Evolutionary conservation across 2,329 filamentous ascomycete genomes (phyloP), one percentile per base, ranked within the genome.

Genomic region (Cadophora sp.): DNA sequence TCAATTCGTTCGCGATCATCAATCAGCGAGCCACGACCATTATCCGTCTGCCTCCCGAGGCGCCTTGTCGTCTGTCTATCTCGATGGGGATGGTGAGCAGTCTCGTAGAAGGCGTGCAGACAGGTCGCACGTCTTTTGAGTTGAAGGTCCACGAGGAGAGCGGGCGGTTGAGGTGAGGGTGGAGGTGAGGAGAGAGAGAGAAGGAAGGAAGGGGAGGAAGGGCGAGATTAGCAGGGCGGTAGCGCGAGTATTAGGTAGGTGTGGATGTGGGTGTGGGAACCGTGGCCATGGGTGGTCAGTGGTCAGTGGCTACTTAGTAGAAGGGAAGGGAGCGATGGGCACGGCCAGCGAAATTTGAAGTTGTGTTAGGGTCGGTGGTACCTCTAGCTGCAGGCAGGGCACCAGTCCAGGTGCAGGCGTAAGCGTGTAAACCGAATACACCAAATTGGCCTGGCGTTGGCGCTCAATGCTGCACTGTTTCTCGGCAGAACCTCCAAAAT

Each of bases 31-130:
- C 73, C 65, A 76, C 70, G 14, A 64, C 31, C 76, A 77, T 77
- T 73, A 74, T 76, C 71, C 74, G 73, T 69, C 71, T 62, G 72
- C 76, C 76, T 77, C 75, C 72, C 69, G 74, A 76, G 76, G 75
- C 76, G 68, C 67, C 70, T 68, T 63, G 53, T 67, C 27, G 22
- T 43, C 27, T 26, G 24, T 64, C 40, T 34, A 27, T 1, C 37
- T 58, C 46, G 26, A 26, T 31, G 27, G 26, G 5, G 40, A 14
- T 59, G 24, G 14, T 12, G 53, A 40, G 22, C 22, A 24, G 22
- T 40, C 37, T 65, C 63, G 63, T 65, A 50, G 53, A 65, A 65
- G 63, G 43, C 63, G 55, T 59, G 63, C 63, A 65, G 24, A 50
- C 37, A 40, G 51, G 55, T 48, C n/a, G 63, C 63, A 65, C 63